These are phyloP conservation scores for Alectoria sarmentosa DNA, from an alignment of 495 filamentous ascomycete species.

Conservation along the genomic window DNA sequence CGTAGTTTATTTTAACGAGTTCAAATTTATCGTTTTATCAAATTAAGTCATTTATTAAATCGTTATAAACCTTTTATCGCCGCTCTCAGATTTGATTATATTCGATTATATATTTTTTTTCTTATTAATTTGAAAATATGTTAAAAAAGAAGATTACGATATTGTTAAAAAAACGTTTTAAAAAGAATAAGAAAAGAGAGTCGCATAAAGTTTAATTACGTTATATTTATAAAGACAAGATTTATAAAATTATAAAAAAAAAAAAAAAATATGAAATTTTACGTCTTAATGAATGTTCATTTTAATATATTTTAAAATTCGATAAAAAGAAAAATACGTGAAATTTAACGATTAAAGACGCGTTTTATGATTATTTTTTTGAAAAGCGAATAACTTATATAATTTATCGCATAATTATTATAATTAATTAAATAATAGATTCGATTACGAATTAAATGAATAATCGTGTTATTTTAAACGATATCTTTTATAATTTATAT, in stretches of 20 bases:
- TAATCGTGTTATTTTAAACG: background rate
- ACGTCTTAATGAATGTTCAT: background rate
- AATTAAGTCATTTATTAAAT: too few relatives aligned
- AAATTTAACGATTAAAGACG: too few relatives aligned
- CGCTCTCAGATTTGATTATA: too few relatives aligned
- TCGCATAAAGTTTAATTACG: background rate
- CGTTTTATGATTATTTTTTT: too few relatives aligned
- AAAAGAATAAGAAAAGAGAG: background rate
- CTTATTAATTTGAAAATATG: background rate
- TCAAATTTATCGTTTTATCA: too few relatives aligned
- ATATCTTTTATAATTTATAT: background rate
- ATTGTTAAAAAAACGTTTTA: background rate
- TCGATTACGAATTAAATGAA: background rate
- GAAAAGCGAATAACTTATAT: too few relatives aligned
- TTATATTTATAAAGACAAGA: background rate
- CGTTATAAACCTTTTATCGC: too few relatives aligned
- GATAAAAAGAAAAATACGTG: background rate
- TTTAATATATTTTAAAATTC: background rate
- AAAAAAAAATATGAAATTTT: background rate
- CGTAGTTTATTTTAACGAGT: too few relatives aligned
- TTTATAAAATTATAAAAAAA: background rate
- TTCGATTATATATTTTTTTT: too few relatives aligned
- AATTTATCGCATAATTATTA: background rate
- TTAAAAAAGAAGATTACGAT: background rate
- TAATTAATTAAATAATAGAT: background rate